Base-by-base conservation (phyloP, 106 monocot genomes). In the Amphibolis antarctica region DNA sequence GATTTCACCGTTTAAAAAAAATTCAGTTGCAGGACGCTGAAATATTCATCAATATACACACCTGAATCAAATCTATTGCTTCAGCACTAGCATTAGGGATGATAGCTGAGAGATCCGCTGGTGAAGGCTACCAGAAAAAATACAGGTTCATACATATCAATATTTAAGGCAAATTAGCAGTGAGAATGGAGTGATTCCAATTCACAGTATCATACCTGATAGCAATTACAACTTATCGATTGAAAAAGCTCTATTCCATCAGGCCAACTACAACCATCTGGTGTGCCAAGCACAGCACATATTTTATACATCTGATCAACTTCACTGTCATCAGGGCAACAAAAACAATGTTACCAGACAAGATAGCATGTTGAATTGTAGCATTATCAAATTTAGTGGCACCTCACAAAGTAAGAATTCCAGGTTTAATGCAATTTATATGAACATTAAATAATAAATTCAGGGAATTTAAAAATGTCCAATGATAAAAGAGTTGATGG, bases 261-360 rank as follows among this genome's bases (percentile, higher is more conserved):
- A 29, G 82, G 83, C 85, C 85, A 93, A 50, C 74, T 72, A 56
- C 20, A 78, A 54, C 21, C 31, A 85, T 92, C 78, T 44, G 92
- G 92, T 10, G 75, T 80, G 51, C 92, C 92, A 62, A 93, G 81
- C 63, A 88, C 65, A 56, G 58, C 28, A 59, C 85, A 93, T 76
- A 93, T 93, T 77, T 88, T 93, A 69, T 77, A 75, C 44, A 93
- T 57, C 66, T 93, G 93, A 79, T 93, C 93, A 54, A 67, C 75
- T 80, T 85, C 93, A 73, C 93, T 93, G 83, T 10, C 22, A 24
- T 31, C 51, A 53, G 23, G 43, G 27, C 19, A 63, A 30, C 51
- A 31, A 13, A 66, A 29, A n/a, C 15, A 21, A 2, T 52, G n/a
- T 31, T 12, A 12, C 3, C 12, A 66, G 49, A 36, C 10, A 0